Base-by-base conservation (phyloP, 148 eudicot genomes). In the Persicaria tinctoria region DNA sequence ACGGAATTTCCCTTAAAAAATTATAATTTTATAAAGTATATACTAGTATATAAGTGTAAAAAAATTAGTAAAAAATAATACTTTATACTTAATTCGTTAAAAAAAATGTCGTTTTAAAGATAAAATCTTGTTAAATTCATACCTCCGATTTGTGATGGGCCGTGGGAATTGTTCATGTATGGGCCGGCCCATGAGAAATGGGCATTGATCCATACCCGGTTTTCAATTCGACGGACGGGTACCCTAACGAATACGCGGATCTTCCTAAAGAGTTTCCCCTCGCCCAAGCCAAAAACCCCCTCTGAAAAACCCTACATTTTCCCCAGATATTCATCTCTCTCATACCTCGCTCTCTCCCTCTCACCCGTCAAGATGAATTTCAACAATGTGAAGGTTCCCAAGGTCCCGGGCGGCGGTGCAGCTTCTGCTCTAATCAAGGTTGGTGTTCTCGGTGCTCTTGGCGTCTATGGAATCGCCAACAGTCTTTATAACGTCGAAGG, bases 401-500 rank as follows among this genome's bases (percentile, higher is more conserved):
- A 89, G 76, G 77, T 92, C 75, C 98, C 93, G 17, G 83, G 90
- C 54, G 96, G 93, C 44, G 92, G 92, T 46, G 92, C 89, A 16
- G 83, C 90, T 46, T 87, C 93, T 56, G 86, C 97, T 64, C 79
- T 91, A 71, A 72, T 87, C 75, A 88, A 81, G 83, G 70, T 84
- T 32, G 97, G 97, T 49, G 72, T 86, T 79, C 56, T 94, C 81
- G 86, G 85, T 62, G 93, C 83, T 32, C 74, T 92, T 57, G 96
- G 92, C 6, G 60, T 89, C 41, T 94, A 94, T 81, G 98, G 89
- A 76, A 72, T 83, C 75, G 69, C 84, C 72, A 84, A 94, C 84
- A 88, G 97, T 85, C 84, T 94, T 48, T 94, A 94, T 87, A 91
- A 91, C 78, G 97, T 91, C 6, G 96, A 92, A 62, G 97, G 98